Conservation (phyloP, 2,329 filamentous ascomycete genomes). For the Ascochyta pisi region DNA sequence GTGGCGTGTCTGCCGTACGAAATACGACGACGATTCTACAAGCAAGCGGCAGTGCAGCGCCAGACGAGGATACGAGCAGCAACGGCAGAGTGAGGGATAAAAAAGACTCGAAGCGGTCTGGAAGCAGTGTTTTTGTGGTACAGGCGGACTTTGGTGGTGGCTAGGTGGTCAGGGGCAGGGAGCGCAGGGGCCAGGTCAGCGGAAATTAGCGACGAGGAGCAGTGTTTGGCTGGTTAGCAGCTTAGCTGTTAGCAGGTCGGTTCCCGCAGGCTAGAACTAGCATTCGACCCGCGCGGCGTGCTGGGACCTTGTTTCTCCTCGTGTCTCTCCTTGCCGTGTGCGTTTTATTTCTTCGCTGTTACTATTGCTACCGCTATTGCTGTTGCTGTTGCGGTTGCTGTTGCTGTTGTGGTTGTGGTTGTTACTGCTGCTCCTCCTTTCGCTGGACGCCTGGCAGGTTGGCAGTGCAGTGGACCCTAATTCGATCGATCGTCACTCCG, state of each 20-base stretch:
- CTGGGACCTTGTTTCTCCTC: constrained; percentile 4
- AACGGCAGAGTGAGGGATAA: too few relatives aligned
- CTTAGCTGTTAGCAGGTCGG: not conserved
- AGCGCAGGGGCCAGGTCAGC: constrained; percentile 9
- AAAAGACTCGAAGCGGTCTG: too few relatives aligned
- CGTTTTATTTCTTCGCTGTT: not conserved
- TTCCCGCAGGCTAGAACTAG: constrained; percentile 10
- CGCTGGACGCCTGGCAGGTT: constrained; percentile 1
- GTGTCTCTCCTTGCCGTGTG: constrained; percentile 3
- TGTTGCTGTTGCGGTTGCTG: not conserved
- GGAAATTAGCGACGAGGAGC: constrained; percentile 14
- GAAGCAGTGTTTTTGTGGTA: constrained; percentile 8
- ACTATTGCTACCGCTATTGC: too few relatives aligned
- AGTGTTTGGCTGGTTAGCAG: not conserved
- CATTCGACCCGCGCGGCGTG: constrained; percentile 4
- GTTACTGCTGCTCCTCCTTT: not conserved
- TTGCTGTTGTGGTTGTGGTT: constrained; percentile 1
- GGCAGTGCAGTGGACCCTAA: constrained; percentile 3
- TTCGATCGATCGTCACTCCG: constrained; percentile 2
- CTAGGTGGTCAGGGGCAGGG: constrained; percentile 8
- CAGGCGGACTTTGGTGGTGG: not conserved
- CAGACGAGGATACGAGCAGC: not conserved
- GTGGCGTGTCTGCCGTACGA: not conserved
- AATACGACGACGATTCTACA: not conserved
- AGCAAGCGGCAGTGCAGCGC: not conserved